These are phyloP conservation scores for Talaromyces sp. DNA, from an alignment of 2,329 filamentous ascomycete species.

Conservation along the genomic window DNA sequence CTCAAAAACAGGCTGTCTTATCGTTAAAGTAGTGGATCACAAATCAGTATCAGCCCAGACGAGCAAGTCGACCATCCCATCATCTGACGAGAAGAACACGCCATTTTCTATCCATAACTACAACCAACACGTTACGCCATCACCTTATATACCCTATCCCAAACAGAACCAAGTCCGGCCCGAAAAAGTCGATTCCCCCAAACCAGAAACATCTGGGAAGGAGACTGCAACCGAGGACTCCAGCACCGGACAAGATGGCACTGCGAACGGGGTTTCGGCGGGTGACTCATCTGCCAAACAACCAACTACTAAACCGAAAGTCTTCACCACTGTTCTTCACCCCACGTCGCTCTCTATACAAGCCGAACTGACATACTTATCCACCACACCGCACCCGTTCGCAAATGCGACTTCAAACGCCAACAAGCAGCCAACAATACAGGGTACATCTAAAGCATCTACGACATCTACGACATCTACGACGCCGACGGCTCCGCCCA, in stretches of 20 bases:
- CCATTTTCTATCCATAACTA: constrained; percentile 90
- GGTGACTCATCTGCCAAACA: constrained; percentile 43
- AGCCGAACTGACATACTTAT: constrained; percentile 70
- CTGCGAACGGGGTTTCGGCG: not conserved
- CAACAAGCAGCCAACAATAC: constrained; percentile 40
- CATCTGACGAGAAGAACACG: constrained; percentile 56
- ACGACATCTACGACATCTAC: constrained; percentile 59
- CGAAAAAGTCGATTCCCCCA: constrained; percentile 21
- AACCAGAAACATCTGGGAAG: constrained; percentile 18
- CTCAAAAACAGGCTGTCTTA: constrained; percentile 63
- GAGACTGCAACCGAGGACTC: constrained; percentile 20
- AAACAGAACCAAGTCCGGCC: constrained; percentile 33
- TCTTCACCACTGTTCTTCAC: constrained; percentile 76
- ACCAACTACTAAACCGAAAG: constrained; percentile 47
- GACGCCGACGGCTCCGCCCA: constrained; percentile 41
- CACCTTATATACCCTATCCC: constrained; percentile 74
- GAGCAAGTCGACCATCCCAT: constrained; percentile 50
- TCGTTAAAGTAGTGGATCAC: constrained; percentile 90
- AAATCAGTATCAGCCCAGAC: constrained; percentile 60
- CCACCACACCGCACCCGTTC: constrained; percentile 60
- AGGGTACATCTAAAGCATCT: constrained; percentile 52
- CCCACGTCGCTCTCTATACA: constrained; percentile 73
- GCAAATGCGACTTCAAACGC: constrained; percentile 19
- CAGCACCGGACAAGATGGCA: constrained; percentile 42
- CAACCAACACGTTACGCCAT: constrained; percentile 84